These are phyloP conservation scores for Stevia rebaudiana DNA, from an alignment of 140 eudicot species.

Conservation along the genomic window DNA sequence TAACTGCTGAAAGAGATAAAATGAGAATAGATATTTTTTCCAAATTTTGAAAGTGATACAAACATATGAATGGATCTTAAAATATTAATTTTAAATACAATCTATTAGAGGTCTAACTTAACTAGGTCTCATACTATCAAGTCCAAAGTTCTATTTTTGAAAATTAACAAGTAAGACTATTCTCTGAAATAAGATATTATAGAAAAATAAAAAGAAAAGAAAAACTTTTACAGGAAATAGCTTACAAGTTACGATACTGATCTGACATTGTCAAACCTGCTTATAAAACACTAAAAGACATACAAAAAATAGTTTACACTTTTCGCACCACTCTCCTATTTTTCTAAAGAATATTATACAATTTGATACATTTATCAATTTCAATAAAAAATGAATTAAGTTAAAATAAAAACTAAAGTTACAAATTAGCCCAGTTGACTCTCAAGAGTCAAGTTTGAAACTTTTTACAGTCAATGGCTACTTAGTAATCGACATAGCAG, in stretches of 20 bases:
- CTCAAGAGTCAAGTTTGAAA: background rate
- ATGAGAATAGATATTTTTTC: too few relatives aligned
- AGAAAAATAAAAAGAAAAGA: background rate
- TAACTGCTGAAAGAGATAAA: too few relatives aligned
- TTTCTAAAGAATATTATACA: constrained; percentile 20
- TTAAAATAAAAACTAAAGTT: background rate
- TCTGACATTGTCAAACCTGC: constrained; percentile 8
- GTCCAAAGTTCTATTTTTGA: too few relatives aligned
- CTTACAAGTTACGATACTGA: background rate
- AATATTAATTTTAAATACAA: too few relatives aligned
- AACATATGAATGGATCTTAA: too few relatives aligned
- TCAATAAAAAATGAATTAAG: background rate
- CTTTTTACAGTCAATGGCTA: background rate
- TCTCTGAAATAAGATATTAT: background rate
- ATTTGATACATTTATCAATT: background rate
- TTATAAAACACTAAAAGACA: background rate
- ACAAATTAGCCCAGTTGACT: background rate
- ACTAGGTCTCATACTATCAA: too few relatives aligned
- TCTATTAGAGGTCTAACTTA: too few relatives aligned
- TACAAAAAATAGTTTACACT: background rate
- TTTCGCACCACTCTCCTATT: background rate
- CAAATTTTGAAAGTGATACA: too few relatives aligned
- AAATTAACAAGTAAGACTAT: background rate
- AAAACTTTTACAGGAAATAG: background rate
- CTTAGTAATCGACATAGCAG: constrained; percentile 4